Evolutionary conservation across 2,329 filamentous ascomycete genomes (phyloP), one percentile per base, ranked within the genome.

Genomic region (Nemania diffusa): DNA sequence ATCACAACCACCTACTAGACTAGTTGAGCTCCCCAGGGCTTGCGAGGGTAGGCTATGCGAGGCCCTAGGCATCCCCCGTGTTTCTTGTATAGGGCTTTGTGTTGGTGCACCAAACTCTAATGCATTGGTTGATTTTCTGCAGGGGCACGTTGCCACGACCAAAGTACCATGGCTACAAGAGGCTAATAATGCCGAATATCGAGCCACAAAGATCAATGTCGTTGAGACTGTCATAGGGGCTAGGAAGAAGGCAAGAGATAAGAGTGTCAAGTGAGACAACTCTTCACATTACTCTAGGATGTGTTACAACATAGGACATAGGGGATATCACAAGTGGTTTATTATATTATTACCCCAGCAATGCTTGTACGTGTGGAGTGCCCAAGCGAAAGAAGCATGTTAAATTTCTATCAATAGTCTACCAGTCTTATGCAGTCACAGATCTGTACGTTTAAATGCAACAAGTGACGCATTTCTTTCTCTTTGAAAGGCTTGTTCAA

Each of bases 21-120:
- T 93, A 2, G 83, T 93, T 2, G 85, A 88, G 0, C 84, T 93
- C 53, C 89, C 89, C 0, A 87, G 85, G 59, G 79, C 84, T 0
- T 87, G 84, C 57, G 89, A 90, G 52, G 80, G 86, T 17, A 84
- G 84, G 13, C 78, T 93, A 17, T 86, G 86, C 55, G 77, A 80
- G 32, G 83, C 83, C 22, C 80, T 93, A 3, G 86, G 86, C 1
- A 82, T 92, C 9, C 87, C 89, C 0, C 84, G 89, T 37, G 88
- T 89, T 0, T 91, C 90, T 1, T 88, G 89, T 24, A 79, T 93
- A 34, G 91, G 85, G 0, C 76, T 93, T 6, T 77, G 82, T 22
- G 80, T 81, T 6, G 84, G 81, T 42, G 88, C 90, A 0, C 88
- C 89, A 0, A 84, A 86, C 48, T 83, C 86, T 0, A 83, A 83